Evolutionary conservation across 2,329 filamentous ascomycete genomes (phyloP).

Genomic region (Emmonsiellopsis sp.): DNA sequence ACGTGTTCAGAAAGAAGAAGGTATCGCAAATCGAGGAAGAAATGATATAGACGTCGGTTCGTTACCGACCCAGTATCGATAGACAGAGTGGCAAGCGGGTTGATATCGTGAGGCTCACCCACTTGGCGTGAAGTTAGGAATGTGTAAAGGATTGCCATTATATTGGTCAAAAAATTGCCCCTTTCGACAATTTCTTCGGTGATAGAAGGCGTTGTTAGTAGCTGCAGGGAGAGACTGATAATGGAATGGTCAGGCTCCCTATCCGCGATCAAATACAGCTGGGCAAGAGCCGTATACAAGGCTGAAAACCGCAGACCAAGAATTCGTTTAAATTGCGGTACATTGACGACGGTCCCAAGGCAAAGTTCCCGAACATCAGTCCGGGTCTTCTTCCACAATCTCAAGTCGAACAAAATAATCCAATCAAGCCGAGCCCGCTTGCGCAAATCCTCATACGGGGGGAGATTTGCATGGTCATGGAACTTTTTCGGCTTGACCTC

Average conservation of each 20-base stretch:
- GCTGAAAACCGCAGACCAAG: slow-evolving; percentile 89
- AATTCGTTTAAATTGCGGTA: slow-evolving; percentile 92
- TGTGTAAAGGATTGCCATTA: slow-evolving; percentile 94
- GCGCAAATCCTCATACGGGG: slow-evolving; percentile 76
- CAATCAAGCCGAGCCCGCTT: slow-evolving; percentile 85
- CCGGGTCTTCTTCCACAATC: slow-evolving; percentile 93
- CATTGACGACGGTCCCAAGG: slow-evolving; percentile 90
- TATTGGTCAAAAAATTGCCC: slow-evolving; percentile 88
- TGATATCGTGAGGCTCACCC: slow-evolving; percentile 82
- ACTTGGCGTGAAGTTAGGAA: slow-evolving; percentile 95
- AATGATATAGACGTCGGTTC: slow-evolving; percentile 93
- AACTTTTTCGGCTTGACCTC: slow-evolving; percentile 65
- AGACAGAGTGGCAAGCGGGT: slow-evolving; percentile 73
- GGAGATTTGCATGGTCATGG: slow-evolving; percentile 51
- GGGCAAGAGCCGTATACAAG: slow-evolving; percentile 84
- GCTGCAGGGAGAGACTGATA: slow-evolving; percentile 92
- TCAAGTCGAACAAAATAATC: slow-evolving; percentile 85
- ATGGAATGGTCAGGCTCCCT: slow-evolving; percentile 96
- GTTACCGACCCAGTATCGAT: slow-evolving; percentile 93
- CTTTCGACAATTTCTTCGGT: slow-evolving; percentile 90
- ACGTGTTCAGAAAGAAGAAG: slow-evolving; percentile 83
- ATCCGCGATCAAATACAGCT: slow-evolving; percentile 91
- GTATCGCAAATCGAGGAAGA: slow-evolving; percentile 90
- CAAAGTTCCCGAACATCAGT: slow-evolving; percentile 87
- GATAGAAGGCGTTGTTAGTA: slow-evolving; percentile 93